Conservation (phyloP, 306 rosid genomes). For the Quercus robur region DNA sequence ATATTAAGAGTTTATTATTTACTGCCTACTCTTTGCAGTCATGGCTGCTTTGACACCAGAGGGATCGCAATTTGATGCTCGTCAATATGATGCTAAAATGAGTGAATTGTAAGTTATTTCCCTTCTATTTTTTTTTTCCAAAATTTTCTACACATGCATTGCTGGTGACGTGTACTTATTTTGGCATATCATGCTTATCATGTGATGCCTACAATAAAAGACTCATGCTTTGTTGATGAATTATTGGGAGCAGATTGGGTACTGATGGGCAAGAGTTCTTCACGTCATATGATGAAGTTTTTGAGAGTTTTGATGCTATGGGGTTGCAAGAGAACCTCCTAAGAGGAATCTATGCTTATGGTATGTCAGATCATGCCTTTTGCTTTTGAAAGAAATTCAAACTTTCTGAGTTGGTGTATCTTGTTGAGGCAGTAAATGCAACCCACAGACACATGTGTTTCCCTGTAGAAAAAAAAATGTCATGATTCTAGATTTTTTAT, state of each 20-base stretch:
- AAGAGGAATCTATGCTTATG: slow-evolving; percentile 74
- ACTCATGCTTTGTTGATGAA: slow-evolving; percentile 19
- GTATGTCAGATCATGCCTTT: slow-evolving; percentile 27
- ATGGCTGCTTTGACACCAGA: slow-evolving; percentile 60
- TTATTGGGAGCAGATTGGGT: slow-evolving; percentile 44
- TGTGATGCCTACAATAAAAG: neutral
- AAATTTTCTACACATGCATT: neutral
- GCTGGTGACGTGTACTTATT: neutral
- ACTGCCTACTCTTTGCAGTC: slow-evolving; percentile 20
- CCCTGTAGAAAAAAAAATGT: neutral
- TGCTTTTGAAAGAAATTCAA: neutral
- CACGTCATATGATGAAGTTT: slow-evolving; percentile 68
- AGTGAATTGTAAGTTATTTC: slow-evolving; percentile 49
- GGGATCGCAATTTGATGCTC: slow-evolving; percentile 64
- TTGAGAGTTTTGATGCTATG: slow-evolving; percentile 61
- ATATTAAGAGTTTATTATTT: neutral
- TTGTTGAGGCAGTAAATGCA: neutral
- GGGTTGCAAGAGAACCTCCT: slow-evolving; percentile 79
- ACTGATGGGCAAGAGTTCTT: slow-evolving; percentile 59
- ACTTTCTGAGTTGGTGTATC: neutral
- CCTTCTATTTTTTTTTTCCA: neutral
- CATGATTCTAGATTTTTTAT: neutral
- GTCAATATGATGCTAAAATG: slow-evolving; percentile 68
- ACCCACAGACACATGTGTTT: neutral
- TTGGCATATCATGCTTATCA: neutral